phyloP scores from a whole-genome alignment of 1,139 yeast species.

The Sporopachydermia cereana region DNA sequence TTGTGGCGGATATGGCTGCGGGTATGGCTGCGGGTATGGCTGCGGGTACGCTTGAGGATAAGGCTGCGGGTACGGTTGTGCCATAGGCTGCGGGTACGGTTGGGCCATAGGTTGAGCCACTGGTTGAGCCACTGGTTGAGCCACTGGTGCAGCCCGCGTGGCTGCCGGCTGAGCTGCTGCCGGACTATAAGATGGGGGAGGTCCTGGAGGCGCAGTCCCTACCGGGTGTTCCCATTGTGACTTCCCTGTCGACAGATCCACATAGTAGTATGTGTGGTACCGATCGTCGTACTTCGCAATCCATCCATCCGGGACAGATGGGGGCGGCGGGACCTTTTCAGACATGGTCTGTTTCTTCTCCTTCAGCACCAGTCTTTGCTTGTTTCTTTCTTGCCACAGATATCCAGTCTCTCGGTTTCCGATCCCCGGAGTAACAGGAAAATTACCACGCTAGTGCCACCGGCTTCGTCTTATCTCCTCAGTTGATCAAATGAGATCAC shows the following conservation, averaged over 20 bases:
- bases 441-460: no score
- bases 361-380: no score
- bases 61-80: conserved; percentile 10
- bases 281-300: conserved; percentile 73
- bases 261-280: conserved; percentile 57
- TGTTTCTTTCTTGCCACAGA: no score
- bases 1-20: conserved; percentile 10
- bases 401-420: no score
- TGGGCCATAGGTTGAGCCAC: conserved; percentile 18
- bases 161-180: conserved; percentile 8
- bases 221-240: conserved; percentile 89
- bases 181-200: conserved; percentile 20
- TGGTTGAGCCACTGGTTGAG: conserved; percentile 16
- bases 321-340: conserved; percentile 24
- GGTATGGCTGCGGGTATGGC: conserved; percentile 11
- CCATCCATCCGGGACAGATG: conserved; percentile 73
- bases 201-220: conserved; percentile 39
- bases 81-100: conserved; percentile 14
- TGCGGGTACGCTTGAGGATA: conserved; percentile 11
- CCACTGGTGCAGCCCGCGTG: conserved; percentile 12
- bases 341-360: no score
- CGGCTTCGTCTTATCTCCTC: no score
- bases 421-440: no score
- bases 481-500: no score
- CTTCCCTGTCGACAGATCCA: conserved; percentile 53